A percentile compares a stretch with the other conserved stretches of the same genome.
phyloP scores from a whole-genome alignment of 164 flowering plant genomes.

The Taxillus chinensis region DNA sequence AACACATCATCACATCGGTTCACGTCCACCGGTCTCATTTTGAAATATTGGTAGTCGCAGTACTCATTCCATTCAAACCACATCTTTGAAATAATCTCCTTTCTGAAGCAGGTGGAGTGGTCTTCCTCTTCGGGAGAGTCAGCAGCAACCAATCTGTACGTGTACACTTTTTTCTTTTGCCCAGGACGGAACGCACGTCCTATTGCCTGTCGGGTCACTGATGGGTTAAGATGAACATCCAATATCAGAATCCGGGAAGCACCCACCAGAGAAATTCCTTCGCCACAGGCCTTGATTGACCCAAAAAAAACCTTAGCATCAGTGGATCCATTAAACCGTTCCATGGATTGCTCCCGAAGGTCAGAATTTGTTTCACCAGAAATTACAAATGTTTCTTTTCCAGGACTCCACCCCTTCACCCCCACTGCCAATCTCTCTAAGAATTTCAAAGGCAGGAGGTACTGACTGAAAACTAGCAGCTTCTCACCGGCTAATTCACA shows the following conservation, averaged over 20 bases:
- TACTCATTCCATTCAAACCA: slow-evolving; percentile 6
- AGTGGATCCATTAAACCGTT: not conserved
- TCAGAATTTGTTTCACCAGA: not conserved
- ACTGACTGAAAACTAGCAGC: slow-evolving; percentile 20
- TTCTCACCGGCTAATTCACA: slow-evolving; percentile 14
- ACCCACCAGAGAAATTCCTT: slow-evolving; percentile 18
- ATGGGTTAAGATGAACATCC: slow-evolving; percentile 20
- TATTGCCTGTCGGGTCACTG: slow-evolving; percentile 20
- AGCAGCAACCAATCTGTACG: slow-evolving; percentile 13
- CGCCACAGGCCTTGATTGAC: slow-evolving; percentile 18
- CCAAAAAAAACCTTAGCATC: slow-evolving; percentile 18
- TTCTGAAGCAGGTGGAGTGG: not conserved
- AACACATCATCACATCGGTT: not conserved
- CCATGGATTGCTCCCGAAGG: not conserved
- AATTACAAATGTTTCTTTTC: slow-evolving; percentile 2
- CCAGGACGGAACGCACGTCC: slow-evolving; percentile 20
- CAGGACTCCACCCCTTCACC: not conserved
- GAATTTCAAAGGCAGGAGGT: slow-evolving; percentile 9
- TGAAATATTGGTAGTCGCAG: not conserved
- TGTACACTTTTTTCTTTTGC: slow-evolving; percentile 14
- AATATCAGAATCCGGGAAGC: slow-evolving; percentile 17
- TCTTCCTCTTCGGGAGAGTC: slow-evolving; percentile 18
- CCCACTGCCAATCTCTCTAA: not conserved
- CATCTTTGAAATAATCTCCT: slow-evolving; percentile 3
- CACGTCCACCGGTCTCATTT: not conserved